A percentile compares a stretch with the other conserved stretches of the same genome.
Conservation (phyloP, 1,139 yeast genomes). For the Saccharomyces pastorianus region DNA sequence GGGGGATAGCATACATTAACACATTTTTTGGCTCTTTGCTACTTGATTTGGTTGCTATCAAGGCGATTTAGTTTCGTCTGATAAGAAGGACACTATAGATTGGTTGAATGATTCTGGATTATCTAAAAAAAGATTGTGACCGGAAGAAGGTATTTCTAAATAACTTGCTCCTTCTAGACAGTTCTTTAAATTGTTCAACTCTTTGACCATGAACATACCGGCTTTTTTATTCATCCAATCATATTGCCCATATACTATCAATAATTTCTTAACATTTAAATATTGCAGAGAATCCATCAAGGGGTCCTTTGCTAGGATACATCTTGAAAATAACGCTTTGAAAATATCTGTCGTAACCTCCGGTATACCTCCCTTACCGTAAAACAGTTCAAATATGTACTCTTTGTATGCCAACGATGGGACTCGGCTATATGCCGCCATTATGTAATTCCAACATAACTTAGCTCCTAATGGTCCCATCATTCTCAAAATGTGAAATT, state of each 20-base stretch:
- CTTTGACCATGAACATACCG: slow-evolving; percentile 43
- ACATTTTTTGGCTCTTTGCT: no score
- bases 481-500: slow-evolving; percentile 41
- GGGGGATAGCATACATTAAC: neutral
- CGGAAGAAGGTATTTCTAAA: slow-evolving; percentile 43
- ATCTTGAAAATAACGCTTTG: slow-evolving; percentile 36
- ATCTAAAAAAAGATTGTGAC: slow-evolving; percentile 70
- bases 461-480: slow-evolving; percentile 54
- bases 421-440: slow-evolving; percentile 53
- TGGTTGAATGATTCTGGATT: slow-evolving; percentile 53
- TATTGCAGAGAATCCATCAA: slow-evolving; percentile 49
- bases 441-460: slow-evolving; percentile 43
- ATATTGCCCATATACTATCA: slow-evolving; percentile 64
- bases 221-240: slow-evolving; percentile 79
- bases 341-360: slow-evolving; percentile 39
- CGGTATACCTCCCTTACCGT: slow-evolving; percentile 9
- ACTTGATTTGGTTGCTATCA: neutral
- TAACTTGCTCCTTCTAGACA: slow-evolving; percentile 32
- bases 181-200: slow-evolving; percentile 27
- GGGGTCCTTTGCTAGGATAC: slow-evolving; percentile 56
- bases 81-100: neutral
- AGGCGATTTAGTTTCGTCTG: neutral
- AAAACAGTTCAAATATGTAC: slow-evolving; percentile 20
- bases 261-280: slow-evolving; percentile 37
- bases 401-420: slow-evolving; percentile 18